A percentile compares a stretch with the other conserved stretches of the same genome.
Evolutionary conservation across 176 grass and related monocot species (phyloP).

Genomic region (Musa acuminata): DNA sequence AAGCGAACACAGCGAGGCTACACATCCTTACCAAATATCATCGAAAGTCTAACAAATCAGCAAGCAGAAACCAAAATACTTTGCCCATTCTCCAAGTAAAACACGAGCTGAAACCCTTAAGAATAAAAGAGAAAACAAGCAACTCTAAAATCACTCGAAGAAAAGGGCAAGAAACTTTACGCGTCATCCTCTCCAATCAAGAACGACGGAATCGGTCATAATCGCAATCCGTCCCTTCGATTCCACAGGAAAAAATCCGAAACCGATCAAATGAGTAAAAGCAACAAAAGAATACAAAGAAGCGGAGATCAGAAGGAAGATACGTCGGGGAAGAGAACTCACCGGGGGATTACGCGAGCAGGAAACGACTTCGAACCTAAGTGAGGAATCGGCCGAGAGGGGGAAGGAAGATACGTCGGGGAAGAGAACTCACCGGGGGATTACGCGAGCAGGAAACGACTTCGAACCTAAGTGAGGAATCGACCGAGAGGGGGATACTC

Average conservation of each 20-base stretch:
- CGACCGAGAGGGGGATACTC: not conserved
- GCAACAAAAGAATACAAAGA: not conserved
- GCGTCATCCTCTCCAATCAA: too few species aligned
- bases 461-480: not conserved
- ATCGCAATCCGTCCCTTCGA: not conserved
- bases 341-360: not conserved
- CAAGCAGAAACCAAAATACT: too few species aligned
- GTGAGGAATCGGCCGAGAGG: not conserved
- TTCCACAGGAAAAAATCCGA: not conserved
- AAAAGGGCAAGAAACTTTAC: too few species aligned
- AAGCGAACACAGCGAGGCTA: not conserved
- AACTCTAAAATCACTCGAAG: too few species aligned
- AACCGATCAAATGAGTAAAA: not conserved
- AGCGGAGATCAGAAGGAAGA: not conserved
- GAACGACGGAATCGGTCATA: not conserved
- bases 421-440: not conserved
- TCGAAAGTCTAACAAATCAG: too few species aligned
- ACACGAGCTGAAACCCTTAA: too few species aligned
- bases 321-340: not conserved
- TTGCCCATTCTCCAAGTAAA: too few species aligned
- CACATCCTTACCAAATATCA: too few species aligned
- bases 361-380: constrained; percentile 8
- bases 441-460: constrained; percentile 7
- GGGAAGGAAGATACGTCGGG: not conserved
- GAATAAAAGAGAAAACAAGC: too few species aligned